A percentile compares a stretch with the other conserved stretches of the same genome.
phyloP scores from a whole-genome alignment of 768 basidiomycete species.

The Inosperma sp. region DNA sequence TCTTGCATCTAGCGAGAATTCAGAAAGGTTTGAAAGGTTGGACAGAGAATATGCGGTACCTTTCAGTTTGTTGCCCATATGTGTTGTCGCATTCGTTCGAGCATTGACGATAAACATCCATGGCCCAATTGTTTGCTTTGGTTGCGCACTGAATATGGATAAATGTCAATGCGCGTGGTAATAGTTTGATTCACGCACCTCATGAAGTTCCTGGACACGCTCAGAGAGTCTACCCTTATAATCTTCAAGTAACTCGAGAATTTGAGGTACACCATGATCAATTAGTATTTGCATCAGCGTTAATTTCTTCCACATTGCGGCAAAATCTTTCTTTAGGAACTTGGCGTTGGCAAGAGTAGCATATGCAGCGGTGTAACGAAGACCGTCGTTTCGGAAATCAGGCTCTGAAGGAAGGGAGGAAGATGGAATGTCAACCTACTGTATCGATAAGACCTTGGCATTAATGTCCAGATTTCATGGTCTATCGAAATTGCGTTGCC shows the following conservation, averaged over 20 bases:
- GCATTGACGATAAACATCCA: constrained; percentile 14
- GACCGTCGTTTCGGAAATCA: constrained; percentile 11
- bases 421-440: constrained; percentile 12
- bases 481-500: constrained; percentile 11
- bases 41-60: not conserved
- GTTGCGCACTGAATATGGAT: constrained; percentile 9
- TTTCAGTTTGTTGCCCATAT: not conserved
- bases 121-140: constrained; percentile 20
- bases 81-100: constrained; percentile 12
- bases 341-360: constrained; percentile 13
- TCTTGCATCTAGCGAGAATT: constrained; percentile 15
- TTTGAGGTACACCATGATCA: constrained; percentile 12
- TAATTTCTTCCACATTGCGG: constrained; percentile 19
- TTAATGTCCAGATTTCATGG: constrained; percentile 15
- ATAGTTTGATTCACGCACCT: too few relatives aligned
- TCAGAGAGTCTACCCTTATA: constrained; percentile 7
- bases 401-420: not conserved
- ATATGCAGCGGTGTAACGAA: constrained; percentile 18
- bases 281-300: constrained; percentile 17
- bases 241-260: constrained; percentile 16
- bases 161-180: not conserved
- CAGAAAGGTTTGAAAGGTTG: not conserved
- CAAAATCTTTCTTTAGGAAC: constrained; percentile 16
- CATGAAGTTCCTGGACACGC: constrained; percentile 1
- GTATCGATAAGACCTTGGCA: constrained; percentile 20